Evolutionary conservation across 495 filamentous ascomycete genomes (phyloP).

Genomic region (Neurospora intermedia): DNA sequence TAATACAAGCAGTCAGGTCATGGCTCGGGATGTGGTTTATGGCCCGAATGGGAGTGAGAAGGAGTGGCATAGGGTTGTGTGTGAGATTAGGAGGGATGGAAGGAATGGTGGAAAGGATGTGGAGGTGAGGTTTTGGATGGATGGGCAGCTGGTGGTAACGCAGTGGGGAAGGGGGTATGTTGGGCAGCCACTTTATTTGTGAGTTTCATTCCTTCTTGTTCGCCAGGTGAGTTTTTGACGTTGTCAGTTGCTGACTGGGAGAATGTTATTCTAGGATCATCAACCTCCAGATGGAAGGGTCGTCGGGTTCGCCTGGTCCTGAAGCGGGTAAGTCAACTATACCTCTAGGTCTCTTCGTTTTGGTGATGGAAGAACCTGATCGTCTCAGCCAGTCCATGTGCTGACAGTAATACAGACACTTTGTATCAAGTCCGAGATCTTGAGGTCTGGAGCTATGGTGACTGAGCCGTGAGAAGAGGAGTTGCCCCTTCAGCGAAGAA

Average conservation of each 20-base stretch:
- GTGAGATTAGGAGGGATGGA: conserved; percentile 28
- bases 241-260: not conserved
- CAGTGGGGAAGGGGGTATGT: conserved; percentile 42
- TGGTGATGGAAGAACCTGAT: not conserved
- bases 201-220: too few relatives aligned
- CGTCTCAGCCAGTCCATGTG: not conserved
- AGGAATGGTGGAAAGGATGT: conserved; percentile 38
- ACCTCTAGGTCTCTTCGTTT: not conserved
- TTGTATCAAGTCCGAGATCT: conserved; percentile 31
- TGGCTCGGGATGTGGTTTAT: conserved; percentile 39
- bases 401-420: conserved; percentile 19
- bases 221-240: too few relatives aligned
- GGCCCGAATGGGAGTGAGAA: conserved; percentile 20
- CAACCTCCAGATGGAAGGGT: conserved; percentile 41
- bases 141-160: conserved; percentile 36
- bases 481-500: not conserved
- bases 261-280: conserved; percentile 27
- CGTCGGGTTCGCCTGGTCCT: conserved; percentile 37
- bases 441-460: conserved; percentile 29
- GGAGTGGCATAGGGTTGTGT: conserved; percentile 40
- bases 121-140: conserved; percentile 42
- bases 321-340: conserved; percentile 21
- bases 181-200: conserved; percentile 39
- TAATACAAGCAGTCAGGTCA: conserved; percentile 40
- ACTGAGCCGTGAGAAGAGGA: conserved; percentile 6